These are phyloP conservation scores for Waltergamsia citrina DNA, from an alignment of 2,329 filamentous ascomycete species.

Conservation along the genomic window DNA sequence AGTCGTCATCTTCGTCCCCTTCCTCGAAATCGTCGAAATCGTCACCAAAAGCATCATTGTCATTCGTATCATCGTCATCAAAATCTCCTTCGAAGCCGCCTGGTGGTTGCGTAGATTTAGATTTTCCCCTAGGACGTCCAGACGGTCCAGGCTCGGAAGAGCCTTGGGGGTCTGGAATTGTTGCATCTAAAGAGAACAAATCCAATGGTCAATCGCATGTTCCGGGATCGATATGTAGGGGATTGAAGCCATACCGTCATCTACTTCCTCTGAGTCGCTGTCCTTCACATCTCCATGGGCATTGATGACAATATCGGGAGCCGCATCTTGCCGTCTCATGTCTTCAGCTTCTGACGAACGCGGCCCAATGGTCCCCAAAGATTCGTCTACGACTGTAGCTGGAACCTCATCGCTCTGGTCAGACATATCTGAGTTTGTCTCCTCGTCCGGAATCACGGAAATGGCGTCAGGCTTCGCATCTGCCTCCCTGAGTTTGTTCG, in stretches of 20 bases:
- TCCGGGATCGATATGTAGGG: too few species aligned
- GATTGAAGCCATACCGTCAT: conserved; percentile 19
- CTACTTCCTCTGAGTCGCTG: conserved; percentile 11
- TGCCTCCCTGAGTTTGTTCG: conserved; percentile 42
- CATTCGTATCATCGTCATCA: conserved; percentile 20
- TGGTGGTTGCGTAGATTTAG: background rate
- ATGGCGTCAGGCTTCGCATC: conserved; percentile 55
- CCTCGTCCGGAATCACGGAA: conserved; percentile 28
- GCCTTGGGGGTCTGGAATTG: background rate
- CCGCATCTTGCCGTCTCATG: conserved; percentile 39
- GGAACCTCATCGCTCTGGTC: conserved; percentile 24
- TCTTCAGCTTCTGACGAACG: conserved; percentile 33
- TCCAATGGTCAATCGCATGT: background rate
- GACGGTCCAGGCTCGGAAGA: background rate
- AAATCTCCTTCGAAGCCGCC: conserved; percentile 1
- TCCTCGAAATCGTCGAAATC: conserved; percentile 57
- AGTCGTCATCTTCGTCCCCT: conserved; percentile 43
- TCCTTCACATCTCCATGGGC: conserved; percentile 29
- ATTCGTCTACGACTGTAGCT: conserved; percentile 44
- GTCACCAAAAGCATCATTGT: conserved; percentile 43
- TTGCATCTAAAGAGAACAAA: conserved; percentile 1
- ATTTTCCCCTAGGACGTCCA: too few species aligned
- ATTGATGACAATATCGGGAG: conserved; percentile 41
- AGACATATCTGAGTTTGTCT: conserved; percentile 11
- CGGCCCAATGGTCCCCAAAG: conserved; percentile 29